Conservation (phyloP, 164 flowering plant genomes). For the Chloranthus sessilifolius region DNA sequence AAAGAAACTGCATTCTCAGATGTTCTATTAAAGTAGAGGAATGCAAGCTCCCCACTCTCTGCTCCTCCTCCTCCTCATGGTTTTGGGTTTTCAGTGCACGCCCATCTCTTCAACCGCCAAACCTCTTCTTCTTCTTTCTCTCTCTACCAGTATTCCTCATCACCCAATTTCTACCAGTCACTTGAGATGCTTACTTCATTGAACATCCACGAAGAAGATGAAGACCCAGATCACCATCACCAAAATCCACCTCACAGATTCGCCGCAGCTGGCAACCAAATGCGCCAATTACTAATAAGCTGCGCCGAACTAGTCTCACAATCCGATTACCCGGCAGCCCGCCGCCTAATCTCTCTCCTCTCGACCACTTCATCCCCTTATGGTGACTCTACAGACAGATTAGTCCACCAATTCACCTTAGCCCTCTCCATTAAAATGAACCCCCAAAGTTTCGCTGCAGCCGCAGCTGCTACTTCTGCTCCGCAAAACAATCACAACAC, state of each 20-base stretch:
- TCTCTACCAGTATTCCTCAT: conserved; percentile 8
- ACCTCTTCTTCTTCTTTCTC: conserved; percentile 8
- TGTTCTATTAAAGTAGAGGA: conserved; percentile 27
- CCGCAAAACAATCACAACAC: conserved; percentile 6
- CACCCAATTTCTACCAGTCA: conserved; percentile 1
- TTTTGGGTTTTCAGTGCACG: conserved; percentile 12
- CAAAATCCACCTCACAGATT: conserved; percentile 15
- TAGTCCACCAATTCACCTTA: conserved; percentile 52
- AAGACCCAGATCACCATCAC: conserved; percentile 20
- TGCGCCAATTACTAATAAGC: conserved; percentile 58
- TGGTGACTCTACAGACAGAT: conserved; percentile 74
- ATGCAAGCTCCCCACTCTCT: conserved; percentile 21
- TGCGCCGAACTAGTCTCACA: conserved; percentile 70
- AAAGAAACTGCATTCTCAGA: conserved; percentile 32
- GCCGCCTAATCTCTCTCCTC: conserved; percentile 47
- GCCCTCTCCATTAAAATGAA: conserved; percentile 62
- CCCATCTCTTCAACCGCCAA: conserved; percentile 1
- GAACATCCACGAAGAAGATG: conserved; percentile 29
- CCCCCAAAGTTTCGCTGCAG: conserved; percentile 14
- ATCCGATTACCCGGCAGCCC: conserved; percentile 60
- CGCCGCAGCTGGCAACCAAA: conserved; percentile 31
- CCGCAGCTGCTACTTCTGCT: conserved; percentile 1
- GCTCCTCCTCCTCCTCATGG: conserved; percentile 18
- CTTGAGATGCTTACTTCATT: conserved; percentile 30
- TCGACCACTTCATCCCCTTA: conserved; percentile 55